Base-by-base conservation (phyloP, 176 grass and related monocot species). In the Bothriochloa decipiens region DNA sequence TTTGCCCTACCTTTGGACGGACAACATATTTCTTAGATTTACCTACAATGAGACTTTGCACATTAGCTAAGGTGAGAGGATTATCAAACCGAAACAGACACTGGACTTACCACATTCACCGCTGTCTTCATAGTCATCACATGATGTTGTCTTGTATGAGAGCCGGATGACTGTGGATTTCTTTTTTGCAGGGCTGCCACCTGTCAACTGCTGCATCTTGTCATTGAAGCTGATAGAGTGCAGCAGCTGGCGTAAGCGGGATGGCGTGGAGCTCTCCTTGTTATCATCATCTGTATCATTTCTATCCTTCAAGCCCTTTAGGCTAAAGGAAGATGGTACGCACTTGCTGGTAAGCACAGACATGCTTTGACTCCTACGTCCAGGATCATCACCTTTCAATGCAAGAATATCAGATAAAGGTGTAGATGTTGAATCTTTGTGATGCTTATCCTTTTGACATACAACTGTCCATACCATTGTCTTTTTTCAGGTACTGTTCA, bases 191-290 rank as follows among this genome's bases (percentile, higher is more conserved):
- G 91, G 85, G 68, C 89, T 91, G 29, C 77, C 88, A 41, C 78
- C 68, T 20, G 91, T 72, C n/a, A 84, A 27, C 37, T 86, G 86
- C 27, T 93, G 86, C 50, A 91, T 83, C 79, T 47, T 95, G n/a
- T 95, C 89, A 66, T 90, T 98, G 46, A 98, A 95, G 82, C 93
- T 95, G 33, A 96, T 69, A 57, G 96, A 98, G 26, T 94, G 91
- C 65, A 93, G 62, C 53, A 95, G 75, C 84, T 87, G 84, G 37
- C 83, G 83, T 50, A 93, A 76, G 61, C 84, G 82, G 33, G 87
- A 93, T 25, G 91, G 91, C 32, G 83, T 81, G 80, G 74, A 85
- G 77, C 29, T 88, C 72, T 84, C 91, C 76, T 86, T 94, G 83
- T 57, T 61, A 41, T 72, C 88, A 53, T 92, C 92, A 39, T 95